Evolutionary conservation across 345 rosid genomes (phyloP), one percentile per base, ranked within the genome.

Genomic region (Cardamine chenopodiifolia): DNA sequence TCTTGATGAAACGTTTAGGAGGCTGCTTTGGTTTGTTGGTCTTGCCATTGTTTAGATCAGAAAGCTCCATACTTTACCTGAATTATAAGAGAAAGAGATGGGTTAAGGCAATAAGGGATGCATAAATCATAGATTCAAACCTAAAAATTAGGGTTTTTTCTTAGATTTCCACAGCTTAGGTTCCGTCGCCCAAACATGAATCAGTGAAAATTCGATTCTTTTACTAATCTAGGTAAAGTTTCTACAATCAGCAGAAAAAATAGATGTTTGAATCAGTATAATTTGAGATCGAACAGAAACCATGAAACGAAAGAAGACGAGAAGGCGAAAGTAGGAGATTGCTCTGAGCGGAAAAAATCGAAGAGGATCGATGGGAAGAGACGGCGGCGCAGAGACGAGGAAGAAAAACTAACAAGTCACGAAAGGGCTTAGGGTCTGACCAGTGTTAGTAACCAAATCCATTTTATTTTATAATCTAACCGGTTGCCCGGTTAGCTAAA

Each of bases 1-100:
- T 87, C 77, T 89, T 94, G 1, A 83, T 68, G 84, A 94, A 91
- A 39, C 97, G 98, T 73, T 90, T 91, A 63, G 97, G 98, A 2
- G 80, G 67, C 5, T 82, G 87, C 54, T 82, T 90, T 0, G 86
- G 79, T 62, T 13, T 73, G 34, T 11, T 65, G 62, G 1, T 47
- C 0, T 64, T 71, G 29, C 10, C 62, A 17, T 68, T 54, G 40
- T 2, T 65, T 31, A 0, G 35, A 42, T 65, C 78, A 37, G 74
- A 66, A 64, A 70, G 59, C 48, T 72, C 77, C 64, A 65, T 67
- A 26, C 70, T 74, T 74, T 32, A 11, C 49, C 64, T 20, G 52
- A 22, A 6, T n/a, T 26, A 15, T 9, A 32, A 35, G 54, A 48
- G 10, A 18, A 18, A 35, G 13, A 47, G 14, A 32, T 34, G 69